Evolutionary conservation across 2,329 filamentous ascomycete species (phyloP), one percentile per base, ranked within the genome.

Genomic region (Malbranchea cinnamomea): DNA sequence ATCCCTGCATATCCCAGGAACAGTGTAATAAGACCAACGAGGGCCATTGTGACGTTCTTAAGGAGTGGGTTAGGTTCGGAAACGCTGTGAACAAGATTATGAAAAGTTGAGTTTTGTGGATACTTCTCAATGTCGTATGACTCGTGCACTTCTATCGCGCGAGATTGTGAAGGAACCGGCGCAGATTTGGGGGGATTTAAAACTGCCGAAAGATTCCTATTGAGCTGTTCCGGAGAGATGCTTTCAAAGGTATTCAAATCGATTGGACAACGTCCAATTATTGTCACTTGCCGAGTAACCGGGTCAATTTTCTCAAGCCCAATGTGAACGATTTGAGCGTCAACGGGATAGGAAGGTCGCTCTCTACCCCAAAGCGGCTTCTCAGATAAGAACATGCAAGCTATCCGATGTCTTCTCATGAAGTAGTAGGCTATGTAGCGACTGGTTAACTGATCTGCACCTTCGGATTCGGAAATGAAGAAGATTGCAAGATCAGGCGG

Each of bases 221-320:
- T 63, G 16, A 65, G 46, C 27, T 63, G 59, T 8, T 50, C 42
- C 8, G 60, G 53, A 9, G 60, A 52, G 36, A 65, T 59, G 33
- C 54, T 59, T 38, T 63, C 48, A 30, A 64, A 64, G 0, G 57
- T 61, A 35, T 52, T 49, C 26, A 65, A 37, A 36, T 64, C 59
- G 33, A 65, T 57, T 9, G 61, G 60, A 34, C 46, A 61, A 24
- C 46, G 52, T 40, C 44, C 47, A 21, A 57, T 30, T 11, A 58
- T 45, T 7, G 41, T 40, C 3, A 39, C 47, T 28, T 52, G 48
- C 4, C 53, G 53, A 11, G 48, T 53, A 6, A 40, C 26, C 5
- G 45, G 21, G 40, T 53, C 40, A 27, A 50, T 50, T 28, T 51
- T 49, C 37, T 62, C 55, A 24, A 63, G 40, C 26, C 55, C 57